Conservation (phyloP, 805 yeast species). For the Starmera dryadoides region DNA sequence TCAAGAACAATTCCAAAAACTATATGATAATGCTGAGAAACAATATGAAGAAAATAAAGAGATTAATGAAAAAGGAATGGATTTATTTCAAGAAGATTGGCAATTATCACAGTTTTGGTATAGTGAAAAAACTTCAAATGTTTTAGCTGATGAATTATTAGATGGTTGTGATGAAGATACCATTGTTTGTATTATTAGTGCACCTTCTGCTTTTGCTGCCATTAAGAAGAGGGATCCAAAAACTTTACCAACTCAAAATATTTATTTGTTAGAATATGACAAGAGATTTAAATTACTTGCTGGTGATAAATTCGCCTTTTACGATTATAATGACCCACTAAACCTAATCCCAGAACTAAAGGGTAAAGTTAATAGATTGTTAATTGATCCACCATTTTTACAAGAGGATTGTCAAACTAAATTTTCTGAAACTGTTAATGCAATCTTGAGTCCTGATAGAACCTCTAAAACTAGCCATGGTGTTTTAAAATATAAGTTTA, state of each 20-base stretch:
- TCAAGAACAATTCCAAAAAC: constrained; percentile 53
- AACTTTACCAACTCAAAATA: constrained; percentile 56
- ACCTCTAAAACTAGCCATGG: constrained; percentile 32
- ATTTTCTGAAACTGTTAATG: constrained; percentile 53
- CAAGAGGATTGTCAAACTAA: constrained; percentile 77
- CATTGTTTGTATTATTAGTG: constrained; percentile 70
- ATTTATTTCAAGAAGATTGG: constrained; percentile 86
- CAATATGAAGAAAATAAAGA: constrained; percentile 21
- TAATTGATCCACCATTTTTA: constrained; percentile 86
- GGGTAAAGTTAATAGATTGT: constrained; percentile 60
- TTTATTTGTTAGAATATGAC: constrained; percentile 75
- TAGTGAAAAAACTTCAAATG: constrained; percentile 61
- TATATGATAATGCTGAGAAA: constrained; percentile 59
- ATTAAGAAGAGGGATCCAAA: constrained; percentile 45
- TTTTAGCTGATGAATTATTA: constrained; percentile 60
- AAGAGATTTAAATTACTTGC: constrained; percentile 68
- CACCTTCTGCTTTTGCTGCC: constrained; percentile 90
- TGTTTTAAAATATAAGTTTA: constrained; percentile 36
- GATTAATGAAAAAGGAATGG: constrained; percentile 44
- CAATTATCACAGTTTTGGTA: constrained; percentile 93
- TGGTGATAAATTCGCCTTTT: constrained; percentile 62
- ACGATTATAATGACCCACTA: constrained; percentile 70
- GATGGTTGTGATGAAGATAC: constrained; percentile 73
- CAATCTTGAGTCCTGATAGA: constrained; percentile 38
- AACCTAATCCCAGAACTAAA: constrained; percentile 48